Evolutionary conservation across 2,329 filamentous ascomycete species (phyloP).

Genomic region (Verticillium isaacii): DNA sequence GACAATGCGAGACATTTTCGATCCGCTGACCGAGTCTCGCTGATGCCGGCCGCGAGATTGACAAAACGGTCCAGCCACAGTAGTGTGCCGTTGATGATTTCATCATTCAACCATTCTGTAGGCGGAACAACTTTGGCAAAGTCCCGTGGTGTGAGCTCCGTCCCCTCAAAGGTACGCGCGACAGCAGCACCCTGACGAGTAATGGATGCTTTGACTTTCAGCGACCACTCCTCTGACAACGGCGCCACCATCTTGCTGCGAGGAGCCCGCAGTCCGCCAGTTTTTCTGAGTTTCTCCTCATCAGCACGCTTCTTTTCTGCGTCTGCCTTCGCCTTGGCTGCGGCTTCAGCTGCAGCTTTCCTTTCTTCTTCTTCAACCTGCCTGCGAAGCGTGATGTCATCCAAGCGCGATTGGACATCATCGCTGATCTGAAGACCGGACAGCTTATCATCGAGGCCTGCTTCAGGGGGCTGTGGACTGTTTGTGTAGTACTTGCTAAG

Average conservation of each 20-base stretch:
- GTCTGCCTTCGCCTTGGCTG: slow-evolving; percentile 1
- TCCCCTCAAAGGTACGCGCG: slow-evolving; percentile 8
- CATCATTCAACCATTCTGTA: slow-evolving; percentile 69
- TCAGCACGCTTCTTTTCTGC: slow-evolving; percentile 2
- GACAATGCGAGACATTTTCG: slow-evolving; percentile 60
- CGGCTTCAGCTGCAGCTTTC: neutral
- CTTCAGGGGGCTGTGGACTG: neutral
- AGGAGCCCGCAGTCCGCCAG: slow-evolving; percentile 10
- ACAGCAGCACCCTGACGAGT: slow-evolving; percentile 3
- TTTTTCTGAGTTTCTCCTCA: slow-evolving; percentile 5
- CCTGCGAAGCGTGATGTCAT: slow-evolving; percentile 10
- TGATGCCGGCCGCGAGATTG: slow-evolving; percentile 51
- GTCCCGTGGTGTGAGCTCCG: slow-evolving; percentile 41
- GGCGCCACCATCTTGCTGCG: slow-evolving; percentile 4
- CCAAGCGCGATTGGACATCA: slow-evolving; percentile 11
- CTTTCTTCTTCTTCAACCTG: slow-evolving; percentile 9
- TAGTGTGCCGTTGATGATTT: slow-evolving; percentile 66
- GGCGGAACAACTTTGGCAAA: slow-evolving; percentile 56
- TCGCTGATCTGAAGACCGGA: slow-evolving; percentile 7
- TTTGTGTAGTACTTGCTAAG: neutral
- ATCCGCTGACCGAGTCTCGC: slow-evolving; percentile 27
- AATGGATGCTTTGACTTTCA: neutral
- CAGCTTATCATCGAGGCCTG: neutral
- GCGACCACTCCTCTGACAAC: slow-evolving; percentile 5
- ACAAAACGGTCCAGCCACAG: slow-evolving; percentile 54